These are phyloP conservation scores for Saturnispora zaruensis DNA, from an alignment of 805 yeast genomes.

Conservation along the genomic window DNA sequence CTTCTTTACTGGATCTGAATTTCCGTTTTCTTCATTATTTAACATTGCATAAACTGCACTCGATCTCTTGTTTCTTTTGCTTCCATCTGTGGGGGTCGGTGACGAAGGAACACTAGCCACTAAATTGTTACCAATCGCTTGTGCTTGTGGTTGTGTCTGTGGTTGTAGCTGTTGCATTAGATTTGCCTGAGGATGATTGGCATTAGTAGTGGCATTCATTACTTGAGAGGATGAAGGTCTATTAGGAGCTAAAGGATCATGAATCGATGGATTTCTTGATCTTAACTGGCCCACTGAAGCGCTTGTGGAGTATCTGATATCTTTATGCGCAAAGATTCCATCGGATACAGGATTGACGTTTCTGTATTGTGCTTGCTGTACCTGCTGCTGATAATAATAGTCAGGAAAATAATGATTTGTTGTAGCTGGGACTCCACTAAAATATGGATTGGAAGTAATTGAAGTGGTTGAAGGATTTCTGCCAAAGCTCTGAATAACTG, in stretches of 20 bases:
- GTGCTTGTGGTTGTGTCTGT: not conserved
- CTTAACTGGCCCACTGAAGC: constrained; percentile 15
- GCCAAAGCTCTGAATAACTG: constrained; percentile 8
- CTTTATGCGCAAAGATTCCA: constrained; percentile 20
- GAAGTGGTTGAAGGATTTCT: constrained; percentile 17
- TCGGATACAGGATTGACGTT: constrained; percentile 16
- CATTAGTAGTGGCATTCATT: not conserved
- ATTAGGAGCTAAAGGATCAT: constrained; percentile 26
- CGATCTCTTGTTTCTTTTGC: constrained; percentile 1
- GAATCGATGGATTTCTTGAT: constrained; percentile 34
- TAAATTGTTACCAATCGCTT: not conserved
- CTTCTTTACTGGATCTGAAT: not conserved
- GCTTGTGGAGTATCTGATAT: constrained; percentile 24
- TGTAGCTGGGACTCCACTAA: constrained; percentile 1
- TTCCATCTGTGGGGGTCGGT: not conserved
- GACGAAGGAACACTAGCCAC: not conserved
- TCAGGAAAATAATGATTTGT: constrained; percentile 9
- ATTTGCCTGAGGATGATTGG: not conserved
- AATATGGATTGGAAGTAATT: constrained; percentile 15
- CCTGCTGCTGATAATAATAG: constrained; percentile 6
- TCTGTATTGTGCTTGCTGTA: constrained; percentile 12
- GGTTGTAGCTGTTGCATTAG: not conserved
- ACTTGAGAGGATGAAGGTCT: not conserved
- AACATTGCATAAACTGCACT: constrained; percentile 10
- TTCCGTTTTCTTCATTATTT: not conserved